phyloP scores from a whole-genome alignment of 2,329 filamentous ascomycete species.

The Colletotrichum horii region DNA sequence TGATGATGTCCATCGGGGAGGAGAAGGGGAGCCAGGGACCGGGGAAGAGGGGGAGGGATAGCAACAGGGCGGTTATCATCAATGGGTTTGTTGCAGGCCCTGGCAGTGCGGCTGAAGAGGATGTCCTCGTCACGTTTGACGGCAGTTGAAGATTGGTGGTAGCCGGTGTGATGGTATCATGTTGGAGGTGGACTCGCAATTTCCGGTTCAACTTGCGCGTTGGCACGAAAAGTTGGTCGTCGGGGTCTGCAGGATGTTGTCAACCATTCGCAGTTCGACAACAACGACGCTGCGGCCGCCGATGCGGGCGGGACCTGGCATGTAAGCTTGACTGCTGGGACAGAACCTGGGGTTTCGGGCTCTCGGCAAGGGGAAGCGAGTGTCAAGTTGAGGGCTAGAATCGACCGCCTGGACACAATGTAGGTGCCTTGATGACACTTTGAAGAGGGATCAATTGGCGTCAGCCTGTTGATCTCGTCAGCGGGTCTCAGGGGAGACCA shows the following conservation, averaged over 20 bases:
- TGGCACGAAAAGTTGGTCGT: background rate
- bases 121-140: background rate
- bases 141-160: background rate
- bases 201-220: background rate
- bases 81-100: background rate
- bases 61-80: background rate
- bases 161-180: background rate
- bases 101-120: background rate
- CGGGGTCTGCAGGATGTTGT: background rate
- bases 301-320: background rate
- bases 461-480: background rate
- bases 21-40: background rate
- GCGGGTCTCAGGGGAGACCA: background rate
- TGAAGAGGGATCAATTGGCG: background rate
- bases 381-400: background rate
- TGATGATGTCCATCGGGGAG: background rate
- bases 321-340: background rate
- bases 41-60: background rate
- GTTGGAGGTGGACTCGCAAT: background rate
- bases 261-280: background rate
- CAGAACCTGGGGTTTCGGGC: background rate
- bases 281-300: background rate
- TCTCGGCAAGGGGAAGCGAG: background rate
- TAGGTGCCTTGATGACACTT: background rate
- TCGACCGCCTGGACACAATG: background rate